Percentiles rank a stretch among this genome's conserved stretches.
phyloP scores from a whole-genome alignment of 2,329 filamentous ascomycete genomes.

The Triangularia verruculosa region DNA sequence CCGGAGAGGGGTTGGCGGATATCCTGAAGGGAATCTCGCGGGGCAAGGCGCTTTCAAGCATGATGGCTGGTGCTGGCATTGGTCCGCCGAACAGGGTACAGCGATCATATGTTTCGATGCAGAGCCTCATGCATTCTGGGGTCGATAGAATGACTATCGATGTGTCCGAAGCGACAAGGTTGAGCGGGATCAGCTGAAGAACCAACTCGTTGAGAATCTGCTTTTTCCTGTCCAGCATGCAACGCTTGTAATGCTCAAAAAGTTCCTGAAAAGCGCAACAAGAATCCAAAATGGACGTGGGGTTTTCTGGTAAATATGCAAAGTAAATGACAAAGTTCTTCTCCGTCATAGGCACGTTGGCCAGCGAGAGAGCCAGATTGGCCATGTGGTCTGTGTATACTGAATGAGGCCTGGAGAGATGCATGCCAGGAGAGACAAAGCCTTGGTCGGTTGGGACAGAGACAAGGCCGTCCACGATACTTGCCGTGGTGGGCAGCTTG shows the following conservation, averaged over 20 bases:
- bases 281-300: conserved; percentile 63
- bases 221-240: conserved; percentile 48
- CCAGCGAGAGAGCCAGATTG: conserved; percentile 46
- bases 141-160: conserved; percentile 62
- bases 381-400: conserved; percentile 48
- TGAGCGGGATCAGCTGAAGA: conserved; percentile 70
- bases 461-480: conserved; percentile 48
- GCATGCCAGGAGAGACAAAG: conserved; percentile 40
- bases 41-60: conserved; percentile 68
- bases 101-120: conserved; percentile 74
- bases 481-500: conserved; percentile 42
- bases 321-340: conserved; percentile 74
- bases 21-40: conserved; percentile 75
- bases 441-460: conserved; percentile 35
- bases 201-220: conserved; percentile 62
- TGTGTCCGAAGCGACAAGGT: conserved; percentile 62
- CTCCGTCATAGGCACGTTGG: conserved; percentile 40
- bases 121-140: conserved; percentile 58
- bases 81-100: conserved; percentile 58
- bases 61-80: conserved; percentile 66
- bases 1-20: conserved; percentile 62
- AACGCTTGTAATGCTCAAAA: conserved; percentile 59
- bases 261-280: conserved; percentile 72
- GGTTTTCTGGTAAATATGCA: conserved; percentile 64
- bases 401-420: conserved; percentile 43